Evolutionary conservation across 2,329 filamentous ascomycete genomes (phyloP).

Genomic region (Hymenoscyphus infarciens): DNA sequence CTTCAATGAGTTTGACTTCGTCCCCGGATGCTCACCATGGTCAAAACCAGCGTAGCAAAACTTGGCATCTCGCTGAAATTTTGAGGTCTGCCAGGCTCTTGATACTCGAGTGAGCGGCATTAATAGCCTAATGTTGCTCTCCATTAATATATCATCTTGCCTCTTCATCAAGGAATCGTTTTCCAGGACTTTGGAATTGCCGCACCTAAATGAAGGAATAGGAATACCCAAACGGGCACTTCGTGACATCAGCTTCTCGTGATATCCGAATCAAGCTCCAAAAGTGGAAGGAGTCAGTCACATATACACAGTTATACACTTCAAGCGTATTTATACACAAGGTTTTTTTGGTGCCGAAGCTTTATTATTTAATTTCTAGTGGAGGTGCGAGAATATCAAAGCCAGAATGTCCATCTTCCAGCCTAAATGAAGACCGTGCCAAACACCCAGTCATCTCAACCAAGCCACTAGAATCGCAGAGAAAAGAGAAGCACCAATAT

Average conservation of each 20-base stretch:
- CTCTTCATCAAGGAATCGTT: neutral
- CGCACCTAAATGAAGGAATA: no score
- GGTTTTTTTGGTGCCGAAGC: neutral
- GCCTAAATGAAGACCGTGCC: neutral
- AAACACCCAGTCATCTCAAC: neutral
- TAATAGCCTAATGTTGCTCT: no score
- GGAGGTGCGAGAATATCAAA: neutral
- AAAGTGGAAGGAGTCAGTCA: neutral
- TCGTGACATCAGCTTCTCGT: neutral
- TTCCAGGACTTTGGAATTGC: neutral
- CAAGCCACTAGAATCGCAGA: neutral
- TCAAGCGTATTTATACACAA: neutral
- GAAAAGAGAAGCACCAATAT: neutral
- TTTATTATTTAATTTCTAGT: neutral
- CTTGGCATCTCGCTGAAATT: no score
- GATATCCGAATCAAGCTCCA: neutral
- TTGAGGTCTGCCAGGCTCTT: no score
- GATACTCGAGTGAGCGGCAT: no score
- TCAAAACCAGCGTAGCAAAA: no score
- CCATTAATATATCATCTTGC: no score
- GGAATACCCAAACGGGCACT: no score
- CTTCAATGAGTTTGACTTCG: no score
- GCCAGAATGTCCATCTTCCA: neutral
- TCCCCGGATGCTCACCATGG: no score
- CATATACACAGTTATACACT: neutral